These are phyloP conservation scores for Rehmannia glutinosa DNA, from an alignment of 257 asterid species.

Conservation along the genomic window DNA sequence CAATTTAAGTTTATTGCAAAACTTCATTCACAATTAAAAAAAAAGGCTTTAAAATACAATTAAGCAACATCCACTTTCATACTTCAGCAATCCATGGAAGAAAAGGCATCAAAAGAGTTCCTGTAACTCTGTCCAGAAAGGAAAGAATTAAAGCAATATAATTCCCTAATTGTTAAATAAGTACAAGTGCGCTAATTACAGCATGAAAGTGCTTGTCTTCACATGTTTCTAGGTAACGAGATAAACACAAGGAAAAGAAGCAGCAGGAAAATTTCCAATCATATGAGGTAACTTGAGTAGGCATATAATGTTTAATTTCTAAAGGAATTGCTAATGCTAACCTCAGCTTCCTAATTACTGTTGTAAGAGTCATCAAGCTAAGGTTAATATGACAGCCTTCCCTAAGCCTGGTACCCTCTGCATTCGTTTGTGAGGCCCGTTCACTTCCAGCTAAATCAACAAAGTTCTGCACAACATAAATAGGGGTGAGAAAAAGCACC, in stretches of 20 bases:
- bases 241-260: not conserved
- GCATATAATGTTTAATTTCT: too few relatives aligned
- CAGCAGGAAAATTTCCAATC: not conserved
- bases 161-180: not conserved
- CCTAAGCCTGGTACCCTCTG: constrained; percentile 90
- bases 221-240: too few relatives aligned
- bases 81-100: not conserved
- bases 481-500: not conserved
- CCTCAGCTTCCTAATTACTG: constrained; percentile 94
- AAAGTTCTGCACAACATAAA: constrained; percentile 56
- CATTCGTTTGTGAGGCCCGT: constrained; percentile 89
- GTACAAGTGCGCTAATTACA: not conserved
- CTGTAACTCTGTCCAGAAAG: not conserved
- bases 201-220: too few relatives aligned
- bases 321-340: constrained; percentile 16
- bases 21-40: not conserved
- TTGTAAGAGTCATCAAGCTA: constrained; percentile 95
- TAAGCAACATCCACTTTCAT: not conserved
- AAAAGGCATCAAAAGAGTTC: not conserved
- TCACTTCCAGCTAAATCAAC: constrained; percentile 98
- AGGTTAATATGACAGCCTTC: constrained; percentile 98
- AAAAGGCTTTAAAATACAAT: not conserved
- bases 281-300: not conserved
- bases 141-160: not conserved
- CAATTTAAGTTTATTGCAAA: not conserved